phyloP scores from a whole-genome alignment of 2,329 filamentous ascomycete genomes.

The Xylariaceae sp. region DNA sequence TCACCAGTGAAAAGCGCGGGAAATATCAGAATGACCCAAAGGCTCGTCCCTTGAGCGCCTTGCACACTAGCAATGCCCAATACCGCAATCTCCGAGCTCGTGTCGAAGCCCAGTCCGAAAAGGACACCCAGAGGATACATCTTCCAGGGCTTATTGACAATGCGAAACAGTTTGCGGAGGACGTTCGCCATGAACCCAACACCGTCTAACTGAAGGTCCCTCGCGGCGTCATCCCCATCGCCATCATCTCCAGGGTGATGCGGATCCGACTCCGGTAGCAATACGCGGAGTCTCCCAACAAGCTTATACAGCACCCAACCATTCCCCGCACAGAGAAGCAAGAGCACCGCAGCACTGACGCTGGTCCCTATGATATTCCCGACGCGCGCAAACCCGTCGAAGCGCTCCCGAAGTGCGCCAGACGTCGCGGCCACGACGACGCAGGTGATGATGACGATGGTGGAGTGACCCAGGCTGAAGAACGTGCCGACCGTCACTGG shows the following conservation, averaged over 20 bases:
- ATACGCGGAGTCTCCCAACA: conserved; percentile 60
- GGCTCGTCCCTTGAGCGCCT: conserved; percentile 76
- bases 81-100: conserved; percentile 88
- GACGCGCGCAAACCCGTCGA: conserved; percentile 73
- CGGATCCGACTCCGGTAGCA: conserved; percentile 46
- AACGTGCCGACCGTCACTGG: conserved; percentile 92
- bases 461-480: conserved; percentile 91
- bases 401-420: conserved; percentile 74
- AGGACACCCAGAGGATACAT: conserved; percentile 59
- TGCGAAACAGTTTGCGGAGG: conserved; percentile 70
- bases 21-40: conserved; percentile 93
- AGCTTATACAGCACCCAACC: conserved; percentile 80
- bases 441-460: conserved; percentile 86
- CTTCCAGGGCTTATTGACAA: conserved; percentile 80
- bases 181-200: conserved; percentile 70
- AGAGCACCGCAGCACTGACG: conserved; percentile 77
- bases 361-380: conserved; percentile 88
- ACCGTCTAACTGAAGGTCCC: conserved; percentile 66
- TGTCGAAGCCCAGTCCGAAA: conserved; percentile 92
- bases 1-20: conserved; percentile 81
- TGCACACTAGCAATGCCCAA: conserved; percentile 87
- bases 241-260: conserved; percentile 22
- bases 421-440: conserved; percentile 88
- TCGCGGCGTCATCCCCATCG: conserved; percentile 29
- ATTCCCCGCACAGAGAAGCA: conserved; percentile 80